Conservation (phyloP, 2,329 filamentous ascomycete species). For the Scytalidium lignicola region DNA sequence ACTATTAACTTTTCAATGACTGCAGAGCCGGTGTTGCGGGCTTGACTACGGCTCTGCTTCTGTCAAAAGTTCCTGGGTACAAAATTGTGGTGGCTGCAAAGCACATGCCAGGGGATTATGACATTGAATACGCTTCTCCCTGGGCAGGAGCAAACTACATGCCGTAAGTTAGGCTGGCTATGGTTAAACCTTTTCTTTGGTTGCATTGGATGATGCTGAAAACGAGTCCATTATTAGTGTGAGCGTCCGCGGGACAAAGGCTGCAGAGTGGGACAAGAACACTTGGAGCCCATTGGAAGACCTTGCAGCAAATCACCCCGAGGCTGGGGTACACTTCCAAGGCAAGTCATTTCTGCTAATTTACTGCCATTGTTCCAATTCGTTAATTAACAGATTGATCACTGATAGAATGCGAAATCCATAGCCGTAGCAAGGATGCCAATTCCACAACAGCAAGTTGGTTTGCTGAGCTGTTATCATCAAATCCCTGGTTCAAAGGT, state of each 20-base stretch:
- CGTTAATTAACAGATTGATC: no score
- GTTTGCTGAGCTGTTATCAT: slow-evolving; percentile 59
- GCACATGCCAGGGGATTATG: slow-evolving; percentile 87
- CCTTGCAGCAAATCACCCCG: slow-evolving; percentile 14
- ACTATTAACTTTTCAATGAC: not conserved
- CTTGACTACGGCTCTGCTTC: slow-evolving; percentile 54
- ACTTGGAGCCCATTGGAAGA: slow-evolving; percentile 11
- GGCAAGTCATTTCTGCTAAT: slow-evolving; percentile 33
- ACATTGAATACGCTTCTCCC: slow-evolving; percentile 79
- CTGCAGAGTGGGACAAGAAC: slow-evolving; percentile 5
- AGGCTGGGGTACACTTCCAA: slow-evolving; percentile 56
- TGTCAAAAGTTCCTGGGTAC: slow-evolving; percentile 49
- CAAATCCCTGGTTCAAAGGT: slow-evolving; percentile 66
- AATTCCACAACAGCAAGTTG: slow-evolving; percentile 37
- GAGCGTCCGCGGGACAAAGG: slow-evolving; percentile 22
- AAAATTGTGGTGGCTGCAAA: slow-evolving; percentile 68
- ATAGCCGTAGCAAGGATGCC: slow-evolving; percentile 53
- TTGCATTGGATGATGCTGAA: slow-evolving; percentile 2
- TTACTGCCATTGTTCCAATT: slow-evolving; percentile 1
- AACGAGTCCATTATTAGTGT: slow-evolving; percentile 40
- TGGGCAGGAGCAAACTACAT: slow-evolving; percentile 58
- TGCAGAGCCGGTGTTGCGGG: slow-evolving; percentile 56
- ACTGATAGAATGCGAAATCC: slow-evolving; percentile 39
- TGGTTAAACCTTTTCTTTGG: not conserved
- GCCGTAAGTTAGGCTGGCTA: slow-evolving; percentile 4